Conservation (phyloP, 2,329 filamentous ascomycete genomes). For the Exophiala lecanii-corni region DNA sequence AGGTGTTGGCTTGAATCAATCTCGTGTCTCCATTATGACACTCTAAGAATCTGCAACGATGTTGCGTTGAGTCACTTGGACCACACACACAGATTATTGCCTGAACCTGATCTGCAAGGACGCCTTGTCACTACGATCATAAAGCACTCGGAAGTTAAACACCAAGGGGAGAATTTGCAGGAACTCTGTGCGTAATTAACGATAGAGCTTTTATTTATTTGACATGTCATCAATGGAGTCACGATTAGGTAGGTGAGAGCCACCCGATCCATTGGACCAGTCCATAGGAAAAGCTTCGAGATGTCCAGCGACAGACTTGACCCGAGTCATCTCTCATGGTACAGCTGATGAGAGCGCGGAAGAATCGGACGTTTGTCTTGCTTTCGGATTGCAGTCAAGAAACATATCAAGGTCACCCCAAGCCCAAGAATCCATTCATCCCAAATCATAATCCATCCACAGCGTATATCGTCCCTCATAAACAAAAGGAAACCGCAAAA, state of each 20-base stretch:
- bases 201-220: slow-evolving; percentile 24
- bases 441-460: slow-evolving; percentile 24
- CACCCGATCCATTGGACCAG: slow-evolving; percentile 1
- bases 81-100: too few relatives aligned
- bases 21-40: too few relatives aligned
- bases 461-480: slow-evolving; percentile 25
- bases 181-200: slow-evolving; percentile 8
- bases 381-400: slow-evolving; percentile 20
- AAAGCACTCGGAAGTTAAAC: too few relatives aligned
- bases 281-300: background rate
- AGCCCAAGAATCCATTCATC: slow-evolving; percentile 16
- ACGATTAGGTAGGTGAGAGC: slow-evolving; percentile 15
- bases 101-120: too few relatives aligned
- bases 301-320: background rate
- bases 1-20: too few relatives aligned
- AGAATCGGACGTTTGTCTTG: too few relatives aligned
- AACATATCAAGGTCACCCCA: slow-evolving; percentile 11
- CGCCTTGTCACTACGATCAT: too few relatives aligned
- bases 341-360: too few relatives aligned
- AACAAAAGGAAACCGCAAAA: slow-evolving; percentile 17
- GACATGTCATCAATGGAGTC: slow-evolving; percentile 21
- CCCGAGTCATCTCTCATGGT: background rate
- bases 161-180: background rate
- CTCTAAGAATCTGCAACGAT: too few relatives aligned
- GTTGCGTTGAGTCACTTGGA: too few relatives aligned